phyloP scores from a whole-genome alignment of 2,329 filamentous ascomycete species.

The Teratosphaeria epicoccoides region DNA sequence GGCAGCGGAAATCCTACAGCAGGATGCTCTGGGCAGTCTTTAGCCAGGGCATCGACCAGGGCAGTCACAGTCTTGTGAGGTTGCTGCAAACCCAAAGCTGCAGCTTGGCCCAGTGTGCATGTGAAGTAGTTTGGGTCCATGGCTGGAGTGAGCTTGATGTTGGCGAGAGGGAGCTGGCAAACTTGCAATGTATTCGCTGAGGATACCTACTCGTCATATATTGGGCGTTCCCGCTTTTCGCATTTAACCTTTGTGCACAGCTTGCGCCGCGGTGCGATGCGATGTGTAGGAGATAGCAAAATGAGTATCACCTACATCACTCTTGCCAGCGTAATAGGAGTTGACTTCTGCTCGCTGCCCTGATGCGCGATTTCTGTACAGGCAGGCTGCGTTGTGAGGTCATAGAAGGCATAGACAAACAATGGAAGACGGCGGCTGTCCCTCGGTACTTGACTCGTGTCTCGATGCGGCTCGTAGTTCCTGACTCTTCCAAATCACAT shows the following conservation, averaged over 20 bases:
- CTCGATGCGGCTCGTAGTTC: neutral
- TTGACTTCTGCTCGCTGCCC: no score
- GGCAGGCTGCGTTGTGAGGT: constrained; percentile 6
- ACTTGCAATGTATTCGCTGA: no score
- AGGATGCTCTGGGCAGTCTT: constrained; percentile 27
- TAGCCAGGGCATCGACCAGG: constrained; percentile 41
- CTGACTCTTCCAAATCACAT: neutral
- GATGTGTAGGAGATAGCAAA: neutral
- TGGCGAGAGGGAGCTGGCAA: neutral
- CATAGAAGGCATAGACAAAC: neutral
- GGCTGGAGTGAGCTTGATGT: neutral
- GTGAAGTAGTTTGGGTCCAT: constrained; percentile 44
- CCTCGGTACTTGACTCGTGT: neutral
- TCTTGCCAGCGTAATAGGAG: no score
- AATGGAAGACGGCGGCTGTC: neutral
- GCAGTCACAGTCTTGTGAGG: constrained; percentile 38
- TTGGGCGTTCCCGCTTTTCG: neutral
- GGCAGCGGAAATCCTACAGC: constrained; percentile 43
- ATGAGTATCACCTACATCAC: neutral
- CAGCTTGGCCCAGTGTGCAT: constrained; percentile 50
- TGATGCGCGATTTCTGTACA: no score
- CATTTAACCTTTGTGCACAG: neutral
- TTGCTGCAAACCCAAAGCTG: constrained; percentile 23
- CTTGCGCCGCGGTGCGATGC: neutral
- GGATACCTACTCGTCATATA: no score